Evolutionary conservation across 2,329 filamentous ascomycete genomes (phyloP), one percentile per base, ranked within the genome.

Genomic region (Rhexocercosporidium sp.): DNA sequence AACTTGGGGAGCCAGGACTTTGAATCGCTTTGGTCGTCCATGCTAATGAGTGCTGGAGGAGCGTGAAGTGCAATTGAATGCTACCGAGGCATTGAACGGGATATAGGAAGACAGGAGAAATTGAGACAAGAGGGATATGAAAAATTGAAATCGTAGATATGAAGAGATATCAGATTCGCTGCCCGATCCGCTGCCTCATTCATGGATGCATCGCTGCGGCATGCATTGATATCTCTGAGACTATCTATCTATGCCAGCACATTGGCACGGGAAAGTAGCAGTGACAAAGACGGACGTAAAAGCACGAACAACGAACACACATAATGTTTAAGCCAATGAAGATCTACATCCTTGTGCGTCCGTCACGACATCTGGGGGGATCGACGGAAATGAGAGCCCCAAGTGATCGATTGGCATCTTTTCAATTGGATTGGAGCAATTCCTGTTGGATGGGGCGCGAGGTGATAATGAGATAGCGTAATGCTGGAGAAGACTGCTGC

Each of bases 1-100:
- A 76, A 72, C 34, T 71, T 72, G 25, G 74, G 69, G 37, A 77
- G 64, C 75, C 75, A 76, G 37, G 72, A 73, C 51, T 72, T 71
- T 22, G 65, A 65, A 66, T 74, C 74, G 18, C 66, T 69, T 11
- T 63, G 68, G 41, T 72, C 69, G 59, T 66, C 69, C 71, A 72
- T 75, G 16, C 9, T 60, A 14, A 47, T 18, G 18, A 22, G n/a
- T 46, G 8, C 20, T 39, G 20, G 46, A 53, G 22, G 20, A 16
- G 22, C 3, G n/a, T 20, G 14, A 39, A 31, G 11, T 51, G 20
- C 12, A 18, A 53, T 12, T 62, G 46, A 49, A 25, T 51, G 18
- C 22, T 34, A 51, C 20, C 22, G 16, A 51, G 31, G 14, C 20
- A 62, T 62, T 62, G 29, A 53, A 12, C 29, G 8, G 31, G 22